These are phyloP conservation scores for Naematelia encephala DNA, from an alignment of 768 basidiomycete genomes.

Conservation along the genomic window DNA sequence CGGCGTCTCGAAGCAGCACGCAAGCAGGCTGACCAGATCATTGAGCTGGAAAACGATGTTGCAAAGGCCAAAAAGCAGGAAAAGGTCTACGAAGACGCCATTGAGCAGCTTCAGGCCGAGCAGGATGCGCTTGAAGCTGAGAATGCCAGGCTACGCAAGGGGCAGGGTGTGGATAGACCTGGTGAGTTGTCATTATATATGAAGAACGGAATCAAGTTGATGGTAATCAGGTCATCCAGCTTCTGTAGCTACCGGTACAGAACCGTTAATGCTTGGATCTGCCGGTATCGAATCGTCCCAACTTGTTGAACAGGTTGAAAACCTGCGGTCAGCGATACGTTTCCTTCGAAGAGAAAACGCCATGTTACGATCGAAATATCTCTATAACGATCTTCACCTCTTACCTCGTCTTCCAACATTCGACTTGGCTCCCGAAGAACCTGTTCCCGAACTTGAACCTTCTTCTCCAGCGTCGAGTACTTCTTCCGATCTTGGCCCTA, in stretches of 20 bases:
- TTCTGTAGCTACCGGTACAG: slow-evolving; percentile 57
- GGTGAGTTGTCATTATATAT: slow-evolving; percentile 54
- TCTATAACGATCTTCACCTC: slow-evolving; percentile 74
- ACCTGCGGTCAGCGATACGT: slow-evolving; percentile 81
- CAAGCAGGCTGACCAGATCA: slow-evolving; percentile 79
- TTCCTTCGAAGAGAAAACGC: slow-evolving; percentile 93
- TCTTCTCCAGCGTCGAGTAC: slow-evolving; percentile 62
- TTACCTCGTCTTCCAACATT: slow-evolving; percentile 61
- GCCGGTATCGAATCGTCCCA: slow-evolving; percentile 82
- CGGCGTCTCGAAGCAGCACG: slow-evolving; percentile 85
- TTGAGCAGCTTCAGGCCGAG: slow-evolving; percentile 88
- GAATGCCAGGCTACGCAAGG: slow-evolving; percentile 68
- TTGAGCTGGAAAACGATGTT: slow-evolving; percentile 75
- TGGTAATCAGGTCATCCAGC: slow-evolving; percentile 59
- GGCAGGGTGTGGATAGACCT: slow-evolving; percentile 62
- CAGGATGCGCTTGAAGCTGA: slow-evolving; percentile 83
- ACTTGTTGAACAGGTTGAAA: slow-evolving; percentile 83
- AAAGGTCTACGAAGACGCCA: slow-evolving; percentile 82
- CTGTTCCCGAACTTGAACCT: slow-evolving; percentile 50
- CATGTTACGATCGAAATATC: slow-evolving; percentile 86
- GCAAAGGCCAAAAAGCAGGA: slow-evolving; percentile 81
- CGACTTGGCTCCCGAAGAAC: not conserved
- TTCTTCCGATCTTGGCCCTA: slow-evolving; percentile 12
- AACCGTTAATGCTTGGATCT: slow-evolving; percentile 8
- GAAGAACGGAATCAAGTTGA: slow-evolving; percentile 8